Evolutionary conservation across 345 rosid species (phyloP).

Genomic region (Pugionium dolabratum): DNA sequence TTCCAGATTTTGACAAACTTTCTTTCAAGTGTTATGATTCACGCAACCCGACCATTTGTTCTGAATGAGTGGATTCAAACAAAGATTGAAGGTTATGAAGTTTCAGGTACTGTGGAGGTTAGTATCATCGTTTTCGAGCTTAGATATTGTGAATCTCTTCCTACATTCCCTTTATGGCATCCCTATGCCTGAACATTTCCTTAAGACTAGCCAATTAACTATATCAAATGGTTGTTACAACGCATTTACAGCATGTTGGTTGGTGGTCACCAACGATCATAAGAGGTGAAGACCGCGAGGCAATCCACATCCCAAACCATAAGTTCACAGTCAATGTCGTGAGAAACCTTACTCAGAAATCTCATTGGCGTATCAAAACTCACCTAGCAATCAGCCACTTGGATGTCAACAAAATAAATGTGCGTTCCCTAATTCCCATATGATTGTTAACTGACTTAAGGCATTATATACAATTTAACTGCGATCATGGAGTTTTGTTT

Average conservation of each 20-base stretch:
- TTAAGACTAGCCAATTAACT: constrained; percentile 7
- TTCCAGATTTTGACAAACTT: constrained; percentile 92
- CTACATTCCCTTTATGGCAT: not conserved
- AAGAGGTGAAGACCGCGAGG: constrained; percentile 92
- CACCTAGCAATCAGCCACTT: constrained; percentile 83
- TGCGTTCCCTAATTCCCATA: constrained; percentile 32
- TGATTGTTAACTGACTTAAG: not conserved
- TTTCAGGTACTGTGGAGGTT: constrained; percentile 99
- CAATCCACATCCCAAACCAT: constrained; percentile 88
- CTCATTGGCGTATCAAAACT: constrained; percentile 93
- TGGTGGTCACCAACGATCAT: constrained; percentile 92
- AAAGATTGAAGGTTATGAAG: constrained; percentile 94
- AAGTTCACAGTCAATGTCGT: constrained; percentile 76
- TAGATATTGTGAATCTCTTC: constrained; percentile 1
- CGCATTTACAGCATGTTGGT: constrained; percentile 58
- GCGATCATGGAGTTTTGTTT: constrained; percentile 11
- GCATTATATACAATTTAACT: not conserved
- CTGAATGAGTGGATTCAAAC: constrained; percentile 97
- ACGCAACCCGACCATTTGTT: constrained; percentile 89
- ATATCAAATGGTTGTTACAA: constrained; percentile 29
- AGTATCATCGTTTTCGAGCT: constrained; percentile 38
- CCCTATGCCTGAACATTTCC: constrained; percentile 8
- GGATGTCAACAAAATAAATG: constrained; percentile 77
- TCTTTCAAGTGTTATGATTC: constrained; percentile 93
- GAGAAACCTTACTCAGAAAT: constrained; percentile 82